A percentile compares a stretch with the other conserved stretches of the same genome.
Conservation (phyloP, 805 yeast genomes). For the Grigorovia humatica region DNA sequence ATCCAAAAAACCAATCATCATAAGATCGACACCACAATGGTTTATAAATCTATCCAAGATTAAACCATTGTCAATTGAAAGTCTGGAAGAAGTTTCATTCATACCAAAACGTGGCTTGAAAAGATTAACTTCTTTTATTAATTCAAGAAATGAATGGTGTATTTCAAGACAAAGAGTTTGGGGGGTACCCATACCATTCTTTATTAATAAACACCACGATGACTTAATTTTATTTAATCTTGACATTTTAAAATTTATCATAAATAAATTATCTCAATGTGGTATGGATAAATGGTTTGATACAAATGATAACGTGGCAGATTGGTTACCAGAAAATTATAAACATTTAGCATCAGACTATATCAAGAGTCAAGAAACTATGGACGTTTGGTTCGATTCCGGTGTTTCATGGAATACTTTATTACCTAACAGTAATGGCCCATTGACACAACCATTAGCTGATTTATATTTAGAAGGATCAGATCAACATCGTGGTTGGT, state of each 20-base stretch:
- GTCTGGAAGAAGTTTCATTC: constrained; percentile 57
- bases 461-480: constrained; percentile 91
- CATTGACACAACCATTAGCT: constrained; percentile 31
- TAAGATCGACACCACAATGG: constrained; percentile 95
- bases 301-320: constrained; percentile 32
- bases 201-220: constrained; percentile 45
- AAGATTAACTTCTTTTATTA: constrained; percentile 62
- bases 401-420: constrained; percentile 76
- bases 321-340: constrained; percentile 64
- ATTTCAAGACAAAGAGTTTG: constrained; percentile 91
- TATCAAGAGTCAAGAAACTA: constrained; percentile 72
- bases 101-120: constrained; percentile 63
- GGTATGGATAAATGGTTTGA: constrained; percentile 83
- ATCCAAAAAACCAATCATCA: constrained; percentile 87
- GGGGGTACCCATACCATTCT: constrained; percentile 97
- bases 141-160: constrained; percentile 89
- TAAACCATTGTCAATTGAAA: constrained; percentile 48
- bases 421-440: too few species aligned
- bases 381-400: constrained; percentile 99
- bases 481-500: constrained; percentile 99
- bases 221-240: constrained; percentile 55
- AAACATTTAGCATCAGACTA: constrained; percentile 35
- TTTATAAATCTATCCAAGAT: constrained; percentile 76
- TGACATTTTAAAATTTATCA: constrained; percentile 46
- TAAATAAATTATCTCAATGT: constrained; percentile 39